These are phyloP conservation scores for Ilex paraguariensis DNA, from an alignment of 305 asterid species.

Conservation along the genomic window DNA sequence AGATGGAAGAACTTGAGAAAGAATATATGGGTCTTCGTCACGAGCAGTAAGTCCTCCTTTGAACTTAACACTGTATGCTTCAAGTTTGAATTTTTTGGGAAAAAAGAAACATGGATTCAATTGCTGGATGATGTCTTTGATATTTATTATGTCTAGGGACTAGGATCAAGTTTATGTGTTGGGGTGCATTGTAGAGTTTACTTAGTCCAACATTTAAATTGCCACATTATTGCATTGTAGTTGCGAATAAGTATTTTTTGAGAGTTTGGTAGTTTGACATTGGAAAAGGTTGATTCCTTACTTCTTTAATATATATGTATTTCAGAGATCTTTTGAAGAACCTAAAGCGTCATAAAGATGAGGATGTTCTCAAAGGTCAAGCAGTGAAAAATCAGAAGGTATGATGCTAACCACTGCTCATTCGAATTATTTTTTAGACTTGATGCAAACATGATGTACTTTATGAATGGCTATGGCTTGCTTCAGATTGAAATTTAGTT, in stretches of 20 bases:
- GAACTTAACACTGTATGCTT: not conserved
- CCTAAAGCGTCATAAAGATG: constrained; percentile 67
- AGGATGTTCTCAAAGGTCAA: constrained; percentile 73
- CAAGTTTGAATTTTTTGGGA: not conserved
- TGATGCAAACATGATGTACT: too few relatives aligned
- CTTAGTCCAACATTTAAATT: not conserved
- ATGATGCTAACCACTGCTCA: constrained; percentile 5
- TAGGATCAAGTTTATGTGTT: not conserved
- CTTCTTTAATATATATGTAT: constrained; percentile 15
- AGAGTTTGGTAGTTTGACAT: too few relatives aligned
- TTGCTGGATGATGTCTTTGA: not conserved
- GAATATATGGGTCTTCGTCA: constrained; percentile 59
- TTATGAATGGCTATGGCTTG: too few relatives aligned
- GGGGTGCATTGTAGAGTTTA: not conserved
- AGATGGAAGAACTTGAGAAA: constrained; percentile 75
- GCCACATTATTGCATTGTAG: not conserved
- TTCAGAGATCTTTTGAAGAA: constrained; percentile 64
- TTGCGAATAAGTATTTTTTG: too few relatives aligned
- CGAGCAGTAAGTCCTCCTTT: constrained; percentile 51
- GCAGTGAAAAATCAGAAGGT: constrained; percentile 91
- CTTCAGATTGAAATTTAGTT: too few relatives aligned
- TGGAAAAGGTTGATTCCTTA: not conserved
- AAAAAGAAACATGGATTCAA: not conserved
- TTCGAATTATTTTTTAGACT: too few relatives aligned
- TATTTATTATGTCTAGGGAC: not conserved